These are phyloP conservation scores for Phyllostachys edulis DNA, from an alignment of 176 grass and related monocot species.

Conservation along the genomic window DNA sequence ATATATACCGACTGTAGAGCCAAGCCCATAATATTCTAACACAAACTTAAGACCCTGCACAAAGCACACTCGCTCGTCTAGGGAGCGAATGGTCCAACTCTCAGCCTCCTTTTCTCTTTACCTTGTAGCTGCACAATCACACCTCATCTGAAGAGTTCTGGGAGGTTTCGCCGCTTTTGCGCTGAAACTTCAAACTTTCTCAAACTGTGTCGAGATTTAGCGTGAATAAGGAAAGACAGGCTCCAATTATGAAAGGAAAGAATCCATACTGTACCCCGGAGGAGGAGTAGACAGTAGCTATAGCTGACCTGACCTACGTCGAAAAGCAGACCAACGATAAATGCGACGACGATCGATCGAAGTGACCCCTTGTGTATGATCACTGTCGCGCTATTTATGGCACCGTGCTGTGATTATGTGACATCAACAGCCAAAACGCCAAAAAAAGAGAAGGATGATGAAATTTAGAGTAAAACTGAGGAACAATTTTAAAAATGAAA, in stretches of 20 bases:
- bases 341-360: background rate
- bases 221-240: background rate
- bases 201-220: background rate
- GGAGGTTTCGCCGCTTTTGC: background rate
- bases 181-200: conserved; percentile 21
- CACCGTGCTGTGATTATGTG: background rate
- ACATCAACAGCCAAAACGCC: background rate
- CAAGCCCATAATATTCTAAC: no score
- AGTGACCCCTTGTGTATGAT: background rate
- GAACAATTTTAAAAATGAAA: no score
- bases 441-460: no score
- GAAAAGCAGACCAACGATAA: background rate
- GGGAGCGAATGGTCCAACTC: no score
- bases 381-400: conserved; percentile 2
- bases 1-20: no score
- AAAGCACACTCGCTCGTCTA: no score
- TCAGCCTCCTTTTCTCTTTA: no score
- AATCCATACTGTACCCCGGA: background rate
- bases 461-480: no score
- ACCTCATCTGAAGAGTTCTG: no score
- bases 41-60: no score
- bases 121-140: no score
- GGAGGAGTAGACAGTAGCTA: background rate
- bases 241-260: background rate
- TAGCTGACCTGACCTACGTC: background rate